Evolutionary conservation across 2,329 filamentous ascomycete genomes (phyloP), one percentile per base, ranked within the genome.

Genomic region (Apiospora koreana): DNA sequence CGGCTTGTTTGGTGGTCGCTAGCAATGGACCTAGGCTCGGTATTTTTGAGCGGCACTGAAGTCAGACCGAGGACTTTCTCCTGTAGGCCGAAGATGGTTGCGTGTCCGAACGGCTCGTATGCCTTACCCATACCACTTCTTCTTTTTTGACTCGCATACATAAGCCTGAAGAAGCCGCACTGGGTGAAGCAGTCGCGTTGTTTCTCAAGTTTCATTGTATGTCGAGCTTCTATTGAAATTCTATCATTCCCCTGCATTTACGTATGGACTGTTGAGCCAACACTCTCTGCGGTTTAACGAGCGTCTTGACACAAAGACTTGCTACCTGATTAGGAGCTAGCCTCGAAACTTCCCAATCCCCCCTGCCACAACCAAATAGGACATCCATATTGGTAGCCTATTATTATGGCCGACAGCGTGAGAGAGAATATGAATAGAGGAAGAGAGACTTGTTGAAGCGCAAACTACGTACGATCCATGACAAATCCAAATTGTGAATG

Each of bases 141-240:
- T 38, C 16, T 18, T 12, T 62, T 38, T n/a, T 23, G 3, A 38
- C 31, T 62, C 43, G 45, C 38, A 45, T 38, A 9, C 65, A n/a
- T 68, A n/a, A 31, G 35, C 28, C 18, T 38, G 18, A 28, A 62
- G 54, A 38, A 64, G 31, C 23, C 68, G 64, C 70, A 68, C 70
- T 71, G 70, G 70, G 70, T 71, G 70, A 67, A 69, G 70, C 70
- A 71, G 70, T 68, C 64, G 58, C 70, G 70, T 23, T 42, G 28
- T 71, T 50, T 35, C 7, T 43, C 45, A 46, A 35, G 16, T 46
- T 67, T 67, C 16, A 16, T n/a, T 10, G 45, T 46, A 46, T 67
- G 42, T 67, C 31, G 65, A 46, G 42, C 65, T 45, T 46, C 12
- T 46, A 67, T 67, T 46, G 28, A 43, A 16, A 67, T 43, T 67